Evolutionary conservation across 78 protist species (phyloP), one percentile per base, ranked within the genome.

Genomic region (Tieghemostelium lacteum): DNA sequence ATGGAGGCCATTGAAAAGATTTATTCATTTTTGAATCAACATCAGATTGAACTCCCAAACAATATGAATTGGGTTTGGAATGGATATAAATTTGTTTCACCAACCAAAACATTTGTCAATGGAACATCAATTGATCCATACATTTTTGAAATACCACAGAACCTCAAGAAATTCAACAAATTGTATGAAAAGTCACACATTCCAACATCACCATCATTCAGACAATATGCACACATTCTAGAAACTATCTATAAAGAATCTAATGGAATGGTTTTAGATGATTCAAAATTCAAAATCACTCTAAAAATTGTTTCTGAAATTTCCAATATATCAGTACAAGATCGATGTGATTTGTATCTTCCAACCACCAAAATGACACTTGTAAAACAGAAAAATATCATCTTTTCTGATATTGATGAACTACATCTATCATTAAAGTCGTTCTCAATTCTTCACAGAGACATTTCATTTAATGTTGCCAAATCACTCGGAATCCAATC

Each of bases 41-140:
- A 14, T 10, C 6, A 45, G 10, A 8, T 49, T 12, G 29, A 57
- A 16, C 63, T 22, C 4, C 63, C 16, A 7, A 19, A 7, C 26
- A 22, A 57, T 19, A 57, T 57, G 63, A 16, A 57, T 22, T 57
- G 63, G 63, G 26, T 57, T 6, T 57, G 63, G 63, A 57, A 7
- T 19, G 63, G 63, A 19, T 5, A 7, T n/a, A 57, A 57, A 22
- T 57, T 57, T 57, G 63, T 57, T 19, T 17, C 54, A 5, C 58
- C 74, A 42, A 45, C 2, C n/a, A 6, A 2, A 3, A 33, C 49
- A 6, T 45, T 67, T 42, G 58, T 14, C 16, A 67, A 45, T 45
- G 72, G 72, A 10, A 22, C 2, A 39, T 45, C 74, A 1, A n/a
- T 67, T n/a, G 74, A 45, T 42, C 54, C 54, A 24, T 67, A 67